phyloP scores from a whole-genome alignment of 2,329 filamentous ascomycete genomes.

The Fusarium musae region DNA sequence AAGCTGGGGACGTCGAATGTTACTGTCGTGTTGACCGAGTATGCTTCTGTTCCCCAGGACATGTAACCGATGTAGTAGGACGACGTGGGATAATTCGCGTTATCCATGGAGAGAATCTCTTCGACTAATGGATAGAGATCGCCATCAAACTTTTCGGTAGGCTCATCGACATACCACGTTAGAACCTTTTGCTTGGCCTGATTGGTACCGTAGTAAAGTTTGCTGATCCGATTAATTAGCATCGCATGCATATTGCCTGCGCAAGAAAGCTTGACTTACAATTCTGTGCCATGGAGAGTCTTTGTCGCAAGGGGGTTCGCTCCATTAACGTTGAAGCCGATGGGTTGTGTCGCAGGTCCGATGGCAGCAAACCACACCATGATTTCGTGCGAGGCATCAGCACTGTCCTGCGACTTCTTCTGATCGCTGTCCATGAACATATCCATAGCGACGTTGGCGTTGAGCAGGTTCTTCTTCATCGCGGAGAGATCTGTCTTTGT shows the following conservation, averaged over 20 bases:
- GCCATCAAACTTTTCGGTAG: conserved; percentile 56
- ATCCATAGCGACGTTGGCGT: conserved; percentile 68
- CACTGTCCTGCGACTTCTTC: conserved; percentile 52
- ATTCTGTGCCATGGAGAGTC: conserved; percentile 54
- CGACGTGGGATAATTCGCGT: conserved; percentile 50
- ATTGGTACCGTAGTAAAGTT: conserved; percentile 57
- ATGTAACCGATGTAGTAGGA: conserved; percentile 63
- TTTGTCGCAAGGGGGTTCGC: conserved; percentile 48
- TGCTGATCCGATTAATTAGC: conserved; percentile 33
- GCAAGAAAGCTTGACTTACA: conserved; percentile 48
- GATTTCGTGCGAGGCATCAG: conserved; percentile 61
- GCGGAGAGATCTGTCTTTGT: conserved; percentile 49
- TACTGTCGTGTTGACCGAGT: conserved; percentile 55
- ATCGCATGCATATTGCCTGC: not conserved
- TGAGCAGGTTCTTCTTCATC: conserved; percentile 53
- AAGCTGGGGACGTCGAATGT: conserved; percentile 59
- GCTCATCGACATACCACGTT: conserved; percentile 58
- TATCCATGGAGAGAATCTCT: conserved; percentile 50
- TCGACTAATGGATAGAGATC: conserved; percentile 59
- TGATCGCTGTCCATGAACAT: conserved; percentile 65
- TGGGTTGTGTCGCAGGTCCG: conserved; percentile 59
- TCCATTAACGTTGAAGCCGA: conserved; percentile 51
- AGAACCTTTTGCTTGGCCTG: conserved; percentile 56
- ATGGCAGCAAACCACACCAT: conserved; percentile 67
- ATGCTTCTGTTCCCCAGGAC: conserved; percentile 63